These are phyloP conservation scores for Penicillium rolfsii DNA, from an alignment of 2,329 filamentous ascomycete species.

Conservation along the genomic window DNA sequence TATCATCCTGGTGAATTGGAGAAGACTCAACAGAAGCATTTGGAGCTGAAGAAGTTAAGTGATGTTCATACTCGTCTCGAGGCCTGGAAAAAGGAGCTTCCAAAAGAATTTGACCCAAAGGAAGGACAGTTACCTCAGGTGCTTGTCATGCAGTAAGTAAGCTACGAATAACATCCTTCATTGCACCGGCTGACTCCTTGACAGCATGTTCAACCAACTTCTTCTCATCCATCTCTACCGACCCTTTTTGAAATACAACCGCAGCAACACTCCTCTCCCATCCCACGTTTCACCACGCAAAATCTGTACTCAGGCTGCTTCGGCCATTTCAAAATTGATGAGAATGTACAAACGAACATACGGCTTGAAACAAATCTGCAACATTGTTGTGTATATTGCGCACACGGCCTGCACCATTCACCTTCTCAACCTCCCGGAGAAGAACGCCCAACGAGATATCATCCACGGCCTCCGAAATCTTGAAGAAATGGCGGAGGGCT, in stretches of 20 bases:
- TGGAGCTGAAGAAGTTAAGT: conserved; percentile 88
- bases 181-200: conserved; percentile 21
- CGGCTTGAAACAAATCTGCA: conserved; percentile 89
- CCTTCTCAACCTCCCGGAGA: conserved; percentile 88
- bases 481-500: conserved; percentile 93
- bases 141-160: conserved; percentile 78
- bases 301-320: conserved; percentile 86
- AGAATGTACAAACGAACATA: conserved; percentile 91
- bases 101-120: conserved; percentile 82
- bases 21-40: conserved; percentile 70
- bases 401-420: conserved; percentile 96
- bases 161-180: background rate
- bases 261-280: conserved; percentile 78
- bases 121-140: conserved; percentile 89
- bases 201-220: conserved; percentile 95
- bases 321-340: conserved; percentile 89
- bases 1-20: conserved; percentile 75
- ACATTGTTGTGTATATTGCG: conserved; percentile 92
- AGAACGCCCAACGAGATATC: conserved; percentile 85
- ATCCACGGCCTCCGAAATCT: conserved; percentile 88
- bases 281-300: conserved; percentile 86
- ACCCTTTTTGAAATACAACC: conserved; percentile 89
- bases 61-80: conserved; percentile 89
- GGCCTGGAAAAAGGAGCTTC: conserved; percentile 82
- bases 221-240: conserved; percentile 95